Percentiles rank a stretch among this genome's conserved stretches.
Evolutionary conservation across 768 basidiomycete species (phyloP).

Genomic region (Lentinula boryana): DNA sequence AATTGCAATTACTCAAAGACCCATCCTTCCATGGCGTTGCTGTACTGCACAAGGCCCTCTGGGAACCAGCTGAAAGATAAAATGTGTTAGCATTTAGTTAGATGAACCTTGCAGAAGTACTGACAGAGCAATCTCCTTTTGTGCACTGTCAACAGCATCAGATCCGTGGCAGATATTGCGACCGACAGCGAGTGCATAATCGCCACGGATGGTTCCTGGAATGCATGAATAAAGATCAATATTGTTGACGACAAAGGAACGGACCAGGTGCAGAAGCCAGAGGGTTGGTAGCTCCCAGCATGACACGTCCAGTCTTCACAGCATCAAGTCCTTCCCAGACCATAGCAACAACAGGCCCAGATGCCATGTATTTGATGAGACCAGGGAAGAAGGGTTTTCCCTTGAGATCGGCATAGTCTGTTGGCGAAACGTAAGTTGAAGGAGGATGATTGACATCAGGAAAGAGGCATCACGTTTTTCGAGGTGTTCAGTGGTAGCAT

Average conservation of each 20-base stretch:
- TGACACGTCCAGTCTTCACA: constrained; percentile 91
- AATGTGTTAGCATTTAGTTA: constrained; percentile 7
- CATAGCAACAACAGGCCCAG: constrained; percentile 94
- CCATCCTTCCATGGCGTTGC: constrained; percentile 58
- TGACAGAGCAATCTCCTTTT: constrained; percentile 93
- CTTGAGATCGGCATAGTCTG: constrained; percentile 95
- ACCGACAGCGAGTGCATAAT: constrained; percentile 90
- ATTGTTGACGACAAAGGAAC: constrained; percentile 16
- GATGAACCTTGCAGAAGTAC: constrained; percentile 21
- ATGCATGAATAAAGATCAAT: constrained; percentile 6
- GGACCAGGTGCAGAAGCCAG: constrained; percentile 79
- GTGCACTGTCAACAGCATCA: constrained; percentile 80
- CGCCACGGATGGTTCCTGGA: constrained; percentile 90
- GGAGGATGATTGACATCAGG: constrained; percentile 11
- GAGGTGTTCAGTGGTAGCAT: constrained; percentile 77
- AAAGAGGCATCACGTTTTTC: constrained; percentile 61
- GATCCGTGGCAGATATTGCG: constrained; percentile 94
- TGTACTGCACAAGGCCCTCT: constrained; percentile 73
- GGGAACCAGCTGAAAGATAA: constrained; percentile 75
- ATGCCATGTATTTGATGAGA: constrained; percentile 92
- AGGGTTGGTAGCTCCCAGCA: constrained; percentile 98
- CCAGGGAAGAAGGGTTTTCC: constrained; percentile 95
- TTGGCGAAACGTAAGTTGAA: constrained; percentile 2
- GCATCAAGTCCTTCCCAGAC: constrained; percentile 94
- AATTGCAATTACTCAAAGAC: constrained; percentile 61